Percentiles rank a stretch among this genome's conserved stretches.
phyloP scores from a whole-genome alignment of 495 filamentous ascomycete genomes.

The Penicillium paxilli region DNA sequence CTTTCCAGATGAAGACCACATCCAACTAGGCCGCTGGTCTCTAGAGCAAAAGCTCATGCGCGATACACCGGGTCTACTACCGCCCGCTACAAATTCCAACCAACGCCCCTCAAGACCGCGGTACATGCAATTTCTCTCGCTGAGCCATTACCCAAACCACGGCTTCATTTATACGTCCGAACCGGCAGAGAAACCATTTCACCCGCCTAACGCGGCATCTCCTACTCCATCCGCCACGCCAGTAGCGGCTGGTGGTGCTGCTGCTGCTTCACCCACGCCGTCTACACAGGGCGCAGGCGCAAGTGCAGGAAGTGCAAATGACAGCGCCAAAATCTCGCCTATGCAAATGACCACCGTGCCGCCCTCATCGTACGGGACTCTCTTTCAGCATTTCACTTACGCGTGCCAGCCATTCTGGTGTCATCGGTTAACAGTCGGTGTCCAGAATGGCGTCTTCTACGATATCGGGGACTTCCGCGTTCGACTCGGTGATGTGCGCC shows the following conservation, averaged over 20 bases:
- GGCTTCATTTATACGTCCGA: conserved; percentile 49
- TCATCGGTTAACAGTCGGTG: conserved; percentile 40
- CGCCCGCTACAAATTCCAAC: conserved; percentile 24
- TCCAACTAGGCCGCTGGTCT: conserved; percentile 40
- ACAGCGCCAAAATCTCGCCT: conserved; percentile 1
- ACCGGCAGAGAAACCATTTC: conserved; percentile 19
- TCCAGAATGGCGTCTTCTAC: conserved; percentile 42
- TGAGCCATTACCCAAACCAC: conserved; percentile 40
- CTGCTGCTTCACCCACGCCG: background rate
- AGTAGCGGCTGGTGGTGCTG: too few species aligned
- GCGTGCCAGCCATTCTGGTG: conserved; percentile 49
- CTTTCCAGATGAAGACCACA: conserved; percentile 38
- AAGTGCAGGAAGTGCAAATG: background rate
- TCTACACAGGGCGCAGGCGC: background rate
- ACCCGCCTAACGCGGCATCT: conserved; percentile 5
- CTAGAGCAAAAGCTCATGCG: conserved; percentile 49
- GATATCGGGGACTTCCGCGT: conserved; percentile 48
- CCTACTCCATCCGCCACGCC: background rate
- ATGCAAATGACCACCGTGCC: conserved; percentile 48
- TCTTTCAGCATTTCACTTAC: conserved; percentile 47
- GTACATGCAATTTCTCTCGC: conserved; percentile 48
- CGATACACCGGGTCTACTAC: conserved; percentile 46
- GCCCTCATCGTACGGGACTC: conserved; percentile 26
- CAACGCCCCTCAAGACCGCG: conserved; percentile 30
- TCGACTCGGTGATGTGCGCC: conserved; percentile 45